These are phyloP conservation scores for Zelopaecilomyces penicillatus DNA, from an alignment of 2,329 filamentous ascomycete species.

Conservation along the genomic window DNA sequence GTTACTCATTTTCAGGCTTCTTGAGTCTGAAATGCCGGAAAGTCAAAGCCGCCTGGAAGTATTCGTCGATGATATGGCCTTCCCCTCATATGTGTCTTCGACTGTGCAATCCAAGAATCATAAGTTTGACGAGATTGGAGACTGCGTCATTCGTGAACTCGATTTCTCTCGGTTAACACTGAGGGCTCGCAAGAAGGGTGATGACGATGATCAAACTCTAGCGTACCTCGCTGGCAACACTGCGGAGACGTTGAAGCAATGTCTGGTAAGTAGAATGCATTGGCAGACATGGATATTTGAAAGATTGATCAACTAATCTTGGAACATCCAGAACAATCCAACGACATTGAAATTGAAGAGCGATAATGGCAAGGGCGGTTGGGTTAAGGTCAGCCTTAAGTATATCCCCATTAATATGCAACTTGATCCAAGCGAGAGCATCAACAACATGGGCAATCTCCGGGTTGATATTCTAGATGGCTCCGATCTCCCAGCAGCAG, in stretches of 20 bases:
- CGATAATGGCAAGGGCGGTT: conserved; percentile 66
- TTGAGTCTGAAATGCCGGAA: conserved; percentile 78
- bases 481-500: conserved; percentile 79
- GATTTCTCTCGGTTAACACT: conserved; percentile 92
- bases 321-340: conserved; percentile 63
- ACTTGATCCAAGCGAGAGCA: conserved; percentile 88
- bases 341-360: conserved; percentile 74
- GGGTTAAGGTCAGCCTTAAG: conserved; percentile 83
- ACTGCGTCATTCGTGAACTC: conserved; percentile 93
- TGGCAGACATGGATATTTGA: not conserved
- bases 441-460: conserved; percentile 96
- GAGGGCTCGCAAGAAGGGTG: conserved; percentile 71
- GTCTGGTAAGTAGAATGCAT: conserved; percentile 51
- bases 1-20: conserved; percentile 85
- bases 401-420: conserved; percentile 93
- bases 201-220: conserved; percentile 68
- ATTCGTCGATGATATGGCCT: conserved; percentile 89
- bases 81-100: conserved; percentile 77
- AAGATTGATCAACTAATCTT: not conserved
- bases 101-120: conserved; percentile 60
- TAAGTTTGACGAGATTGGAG: conserved; percentile 85
- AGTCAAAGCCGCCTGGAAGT: conserved; percentile 74
- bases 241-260: conserved; percentile 78
- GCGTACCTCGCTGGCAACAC: conserved; percentile 81
- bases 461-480: conserved; percentile 90